phyloP scores from a whole-genome alignment of 108 stramenopile species.

The Halocafeteria seosinensis region DNA sequence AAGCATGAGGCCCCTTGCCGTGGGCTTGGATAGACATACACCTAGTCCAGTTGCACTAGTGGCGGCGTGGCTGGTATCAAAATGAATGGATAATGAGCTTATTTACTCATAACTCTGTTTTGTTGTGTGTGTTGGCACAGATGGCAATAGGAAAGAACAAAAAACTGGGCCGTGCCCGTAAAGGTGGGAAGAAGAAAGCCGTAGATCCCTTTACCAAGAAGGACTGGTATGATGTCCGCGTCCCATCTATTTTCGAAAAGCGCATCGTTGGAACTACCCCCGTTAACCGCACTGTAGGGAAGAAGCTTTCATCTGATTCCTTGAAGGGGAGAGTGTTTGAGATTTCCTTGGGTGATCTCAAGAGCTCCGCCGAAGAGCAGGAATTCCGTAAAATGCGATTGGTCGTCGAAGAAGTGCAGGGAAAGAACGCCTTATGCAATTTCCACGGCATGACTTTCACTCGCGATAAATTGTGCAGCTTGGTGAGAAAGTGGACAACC shows the following conservation, averaged over 20 bases:
- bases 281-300: constrained; percentile 88
- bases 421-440: constrained; percentile 88
- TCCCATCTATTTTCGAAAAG: constrained; percentile 78
- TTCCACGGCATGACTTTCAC: constrained; percentile 99
- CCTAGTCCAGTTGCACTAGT: background rate
- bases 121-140: too few species aligned
- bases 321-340: constrained; percentile 96
- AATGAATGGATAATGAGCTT: too few species aligned
- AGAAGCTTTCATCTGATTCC: constrained; percentile 89
- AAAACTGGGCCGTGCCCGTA: constrained; percentile 63
- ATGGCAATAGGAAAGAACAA: constrained; percentile 76
- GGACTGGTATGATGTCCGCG: constrained; percentile 95
- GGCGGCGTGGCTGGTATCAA: too few species aligned
- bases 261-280: constrained; percentile 94
- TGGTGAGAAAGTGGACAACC: constrained; percentile 98
- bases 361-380: constrained; percentile 71
- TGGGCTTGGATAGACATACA: background rate
- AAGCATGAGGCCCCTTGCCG: too few species aligned
- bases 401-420: constrained; percentile 95
- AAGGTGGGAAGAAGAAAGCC: constrained; percentile 44
- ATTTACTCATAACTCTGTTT: too few species aligned
- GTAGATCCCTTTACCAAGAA: constrained; percentile 94
- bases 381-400: constrained; percentile 93
- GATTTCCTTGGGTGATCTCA: constrained; percentile 82
- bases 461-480: constrained; percentile 92